Conservation (phyloP, 2,329 filamentous ascomycete species). For the Huntiella abstrusa region DNA sequence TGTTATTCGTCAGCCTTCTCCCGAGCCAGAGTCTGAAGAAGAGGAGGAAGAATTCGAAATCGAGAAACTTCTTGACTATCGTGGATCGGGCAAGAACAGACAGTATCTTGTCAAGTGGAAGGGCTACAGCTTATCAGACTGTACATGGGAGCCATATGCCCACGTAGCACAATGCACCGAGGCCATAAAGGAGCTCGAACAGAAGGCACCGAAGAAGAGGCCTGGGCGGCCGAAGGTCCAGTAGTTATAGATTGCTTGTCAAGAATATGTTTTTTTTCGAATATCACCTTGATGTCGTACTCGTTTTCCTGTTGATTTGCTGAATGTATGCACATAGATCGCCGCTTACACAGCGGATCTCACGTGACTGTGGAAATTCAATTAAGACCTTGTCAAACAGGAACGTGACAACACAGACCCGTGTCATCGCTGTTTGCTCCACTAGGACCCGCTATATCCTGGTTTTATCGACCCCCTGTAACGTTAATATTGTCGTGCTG, state of each 20-base stretch:
- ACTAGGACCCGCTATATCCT: too few relatives aligned
- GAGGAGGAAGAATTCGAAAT: slow-evolving; percentile 24
- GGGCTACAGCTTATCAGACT: slow-evolving; percentile 24
- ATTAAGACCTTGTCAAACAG: background rate
- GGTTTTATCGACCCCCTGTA: too few relatives aligned
- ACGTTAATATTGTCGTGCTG: too few relatives aligned
- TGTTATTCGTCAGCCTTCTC: too few relatives aligned
- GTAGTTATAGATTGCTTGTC: background rate
- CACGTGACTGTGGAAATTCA: too few relatives aligned
- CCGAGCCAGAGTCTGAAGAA: background rate
- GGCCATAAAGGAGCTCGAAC: slow-evolving; percentile 22
- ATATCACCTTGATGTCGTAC: background rate
- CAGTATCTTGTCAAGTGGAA: slow-evolving; percentile 36
- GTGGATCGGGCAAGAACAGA: slow-evolving; percentile 20
- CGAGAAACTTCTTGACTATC: slow-evolving; percentile 26
- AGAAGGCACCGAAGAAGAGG: background rate
- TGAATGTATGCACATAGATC: background rate
- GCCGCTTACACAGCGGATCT: too few relatives aligned
- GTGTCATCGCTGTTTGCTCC: too few relatives aligned
- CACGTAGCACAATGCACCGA: slow-evolving; percentile 25
- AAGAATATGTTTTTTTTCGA: background rate
- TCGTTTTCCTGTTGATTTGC: background rate
- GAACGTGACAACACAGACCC: background rate
- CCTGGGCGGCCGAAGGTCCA: too few relatives aligned
- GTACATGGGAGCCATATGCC: slow-evolving; percentile 34